Evolutionary conservation across 768 basidiomycete species (phyloP), one percentile per base, ranked within the genome.

Genomic region (Pulveroboletus frians): DNA sequence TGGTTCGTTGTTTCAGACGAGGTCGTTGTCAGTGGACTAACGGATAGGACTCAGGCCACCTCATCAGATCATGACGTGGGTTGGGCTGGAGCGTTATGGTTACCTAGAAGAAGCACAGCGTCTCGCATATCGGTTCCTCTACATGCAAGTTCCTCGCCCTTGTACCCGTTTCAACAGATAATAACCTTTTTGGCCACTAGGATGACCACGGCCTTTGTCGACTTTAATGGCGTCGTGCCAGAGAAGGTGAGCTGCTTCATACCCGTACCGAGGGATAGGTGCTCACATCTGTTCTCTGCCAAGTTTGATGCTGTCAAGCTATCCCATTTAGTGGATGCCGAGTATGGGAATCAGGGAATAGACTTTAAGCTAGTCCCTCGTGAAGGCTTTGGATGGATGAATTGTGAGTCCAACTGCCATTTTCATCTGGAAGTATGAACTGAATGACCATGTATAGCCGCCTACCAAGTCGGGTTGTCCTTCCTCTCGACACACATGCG

Each of bases 371-470:
- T 94, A 79, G 88, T 97, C 38, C 94, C 94, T 43, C 80, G 93
- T 13, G 95, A 98, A 70, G 95, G 95, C 47, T 99, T 98, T 64
- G 95, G 95, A 9, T 97, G 93, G 95, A 96, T 93, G 88, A 95
- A 95, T 54, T 77, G 91, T 92, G 60, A 52, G 84, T 72, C 10
- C 34, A 31, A 10, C 15, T 10, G 30, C 2, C 0, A 18, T 26
- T 31, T 32, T 14, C 8, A 32, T 32, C 23, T 9, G 29, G 13
- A 29, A 27, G 39, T 23, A n/a, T 26, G 51, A 35, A 47, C 47
- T 49, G 38, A 41, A 21, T 32, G 44, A 32, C 23, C 46, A 43
- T 47, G 34, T 51, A 36, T 59, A 92, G 90, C 94, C 57, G 90
- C 93, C 27, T 97, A 92, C 68, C 95, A 97, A 73, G 89, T 97